A percentile compares a stretch with the other conserved stretches of the same genome.
Conservation (phyloP, 257 asterid genomes). For the Solanum acaule region DNA sequence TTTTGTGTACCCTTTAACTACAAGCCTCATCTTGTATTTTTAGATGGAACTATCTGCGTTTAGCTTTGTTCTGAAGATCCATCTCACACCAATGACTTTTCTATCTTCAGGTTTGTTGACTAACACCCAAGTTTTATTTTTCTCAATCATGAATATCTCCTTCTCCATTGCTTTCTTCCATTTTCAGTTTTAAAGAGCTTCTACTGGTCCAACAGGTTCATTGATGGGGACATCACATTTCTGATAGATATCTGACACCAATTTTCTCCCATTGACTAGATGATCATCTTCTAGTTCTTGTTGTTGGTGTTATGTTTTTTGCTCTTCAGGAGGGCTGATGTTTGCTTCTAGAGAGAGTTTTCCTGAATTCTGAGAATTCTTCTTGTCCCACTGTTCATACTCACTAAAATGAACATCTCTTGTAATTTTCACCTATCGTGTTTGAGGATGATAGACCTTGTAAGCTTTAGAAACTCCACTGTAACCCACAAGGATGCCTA, state of each 20-base stretch:
- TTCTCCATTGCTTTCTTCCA: not conserved
- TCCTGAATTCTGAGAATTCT: no score
- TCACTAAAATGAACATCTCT: not conserved
- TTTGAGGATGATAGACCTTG: not conserved
- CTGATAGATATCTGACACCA: no score
- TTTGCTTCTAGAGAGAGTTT: not conserved
- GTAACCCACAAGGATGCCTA: not conserved
- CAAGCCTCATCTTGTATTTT: not conserved
- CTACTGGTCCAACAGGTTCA: not conserved
- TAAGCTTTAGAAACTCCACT: no score
- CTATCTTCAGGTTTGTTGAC: no score
- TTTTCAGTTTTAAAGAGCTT: not conserved
- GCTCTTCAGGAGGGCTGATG: not conserved
- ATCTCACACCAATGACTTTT: not conserved
- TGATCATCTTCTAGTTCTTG: not conserved
- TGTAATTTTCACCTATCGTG: not conserved
- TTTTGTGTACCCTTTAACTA: not conserved
- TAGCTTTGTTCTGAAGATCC: no score
- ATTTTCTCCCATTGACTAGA: not conserved
- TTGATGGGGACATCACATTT: not conserved
- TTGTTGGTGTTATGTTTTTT: not conserved
- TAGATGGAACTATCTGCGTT: no score
- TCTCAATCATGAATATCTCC: not conserved
- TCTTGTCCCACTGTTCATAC: no score
- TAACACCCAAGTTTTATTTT: no score